Percentiles rank a stretch among this genome's conserved stretches.
phyloP scores from a whole-genome alignment of 345 rosid genomes.

The Syzygium aqueum region DNA sequence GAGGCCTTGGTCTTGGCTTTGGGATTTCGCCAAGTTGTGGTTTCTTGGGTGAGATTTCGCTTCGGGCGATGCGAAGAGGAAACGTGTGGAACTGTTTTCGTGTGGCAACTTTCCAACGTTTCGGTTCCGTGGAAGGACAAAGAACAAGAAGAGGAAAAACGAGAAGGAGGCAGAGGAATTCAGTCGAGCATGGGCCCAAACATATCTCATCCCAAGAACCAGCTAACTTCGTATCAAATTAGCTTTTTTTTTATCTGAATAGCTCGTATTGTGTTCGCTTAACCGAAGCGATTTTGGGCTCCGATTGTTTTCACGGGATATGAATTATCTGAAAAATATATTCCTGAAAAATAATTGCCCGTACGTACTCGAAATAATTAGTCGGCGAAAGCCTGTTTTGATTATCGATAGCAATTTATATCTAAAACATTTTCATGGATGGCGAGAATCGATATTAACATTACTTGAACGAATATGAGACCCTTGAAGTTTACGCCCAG shows the following conservation, averaged over 20 bases:
- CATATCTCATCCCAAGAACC: too few relatives aligned
- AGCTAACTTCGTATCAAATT: too few relatives aligned
- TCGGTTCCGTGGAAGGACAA: neutral
- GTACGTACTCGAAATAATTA: fast-evolving
- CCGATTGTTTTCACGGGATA: too few relatives aligned
- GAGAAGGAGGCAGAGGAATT: too few relatives aligned
- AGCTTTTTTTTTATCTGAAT: neutral
- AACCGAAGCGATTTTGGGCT: neutral
- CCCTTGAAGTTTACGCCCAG: neutral
- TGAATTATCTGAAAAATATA: too few relatives aligned
- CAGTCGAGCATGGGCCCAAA: too few relatives aligned
- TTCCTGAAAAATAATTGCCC: too few relatives aligned
- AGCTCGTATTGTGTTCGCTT: neutral
- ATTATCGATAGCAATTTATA: too few relatives aligned
- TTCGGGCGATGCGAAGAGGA: neutral
- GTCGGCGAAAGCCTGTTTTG: neutral
- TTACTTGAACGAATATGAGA: too few relatives aligned
- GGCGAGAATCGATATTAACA: too few relatives aligned
- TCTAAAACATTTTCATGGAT: neutral
- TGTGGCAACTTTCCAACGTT: neutral
- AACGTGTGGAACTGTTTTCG: neutral
- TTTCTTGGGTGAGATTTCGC: neutral
- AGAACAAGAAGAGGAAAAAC: neutral
- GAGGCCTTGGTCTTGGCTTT: neutral
- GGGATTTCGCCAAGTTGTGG: neutral